These are phyloP conservation scores for Acidomyces sp. DNA, from an alignment of 495 filamentous ascomycete species.

Conservation along the genomic window DNA sequence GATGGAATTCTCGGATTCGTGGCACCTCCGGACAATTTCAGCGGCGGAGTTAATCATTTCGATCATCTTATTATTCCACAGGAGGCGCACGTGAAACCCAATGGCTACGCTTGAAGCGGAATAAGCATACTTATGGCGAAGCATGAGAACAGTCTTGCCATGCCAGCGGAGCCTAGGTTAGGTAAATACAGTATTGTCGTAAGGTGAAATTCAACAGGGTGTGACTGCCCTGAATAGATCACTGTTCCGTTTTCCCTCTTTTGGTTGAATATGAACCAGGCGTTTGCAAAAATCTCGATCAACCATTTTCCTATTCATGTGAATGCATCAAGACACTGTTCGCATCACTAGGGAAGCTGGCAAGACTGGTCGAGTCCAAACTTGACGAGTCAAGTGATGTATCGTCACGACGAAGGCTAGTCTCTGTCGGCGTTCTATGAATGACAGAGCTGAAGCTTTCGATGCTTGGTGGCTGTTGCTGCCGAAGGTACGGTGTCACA, in stretches of 20 bases:
- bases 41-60: no score
- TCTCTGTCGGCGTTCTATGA: neutral
- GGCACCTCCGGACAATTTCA: no score
- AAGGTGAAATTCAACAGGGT: no score
- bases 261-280: no score
- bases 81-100: neutral
- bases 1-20: no score
- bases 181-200: neutral
- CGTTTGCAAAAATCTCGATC: no score
- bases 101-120: neutral
- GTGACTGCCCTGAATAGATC: no score
- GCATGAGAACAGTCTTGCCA: conserved; percentile 3
- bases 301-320: neutral
- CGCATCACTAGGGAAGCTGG: conserved; percentile 5
- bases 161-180: conserved; percentile 1
- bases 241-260: no score
- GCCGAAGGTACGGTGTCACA: conserved; percentile 7
- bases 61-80: no score
- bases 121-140: neutral
- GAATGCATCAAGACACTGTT: conserved; percentile 8
- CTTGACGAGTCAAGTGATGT: neutral
- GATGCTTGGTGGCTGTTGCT: conserved; percentile 2
- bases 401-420: neutral
- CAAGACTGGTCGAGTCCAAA: conserved; percentile 2
- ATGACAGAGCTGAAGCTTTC: conserved; percentile 16